Evolutionary conservation across 345 rosid species (phyloP), one percentile per base, ranked within the genome.

Genomic region (Salix viminalis): DNA sequence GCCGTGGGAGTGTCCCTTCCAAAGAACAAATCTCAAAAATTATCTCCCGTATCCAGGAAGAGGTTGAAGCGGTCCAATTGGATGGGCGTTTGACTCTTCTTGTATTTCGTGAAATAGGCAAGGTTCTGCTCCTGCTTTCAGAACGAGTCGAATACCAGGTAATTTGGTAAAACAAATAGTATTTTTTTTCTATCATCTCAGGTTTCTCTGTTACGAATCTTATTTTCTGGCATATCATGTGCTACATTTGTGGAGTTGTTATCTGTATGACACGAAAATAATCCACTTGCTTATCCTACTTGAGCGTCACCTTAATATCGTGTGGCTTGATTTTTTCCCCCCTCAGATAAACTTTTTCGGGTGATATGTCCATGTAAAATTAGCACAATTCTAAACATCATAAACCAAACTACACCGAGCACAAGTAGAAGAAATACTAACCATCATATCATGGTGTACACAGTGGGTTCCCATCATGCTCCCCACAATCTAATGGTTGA

Each of bases 141-240:
- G 74, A 89, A 80, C 91, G 97, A 75, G 95, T 98, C 67, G 98
- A 96, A 81, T 92, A 89, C 85, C 98, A 94, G 99, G 98, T 94
- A 87, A 77, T 34, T 48, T 41, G 18, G 28, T n/a, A 19, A 26
- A 26, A 37, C 10, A 13, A n/a, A 24, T 2, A 13, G 15, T 39
- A 42, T 28, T 44, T n/a, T 41, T 36, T 36, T 21, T 15, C 41
- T 42, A 37, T 61, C 23, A 14, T 32, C 64, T 46, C 9, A 28
- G 62, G 71, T 77, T 46, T 61, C 62, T 70, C 44, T 7, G 2
- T 73, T 11, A 19, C 1, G 32, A 21, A 12, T 65, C 16, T 46
- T 37, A 74, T 65, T 75, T 73, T 32, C 37, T 26, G 50, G 36
- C 6, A 5, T 42, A 7, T 8, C 9, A 5, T 28, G 46, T 30